Conservation (phyloP, 148 eudicot genomes). For the Cornus kousa region DNA sequence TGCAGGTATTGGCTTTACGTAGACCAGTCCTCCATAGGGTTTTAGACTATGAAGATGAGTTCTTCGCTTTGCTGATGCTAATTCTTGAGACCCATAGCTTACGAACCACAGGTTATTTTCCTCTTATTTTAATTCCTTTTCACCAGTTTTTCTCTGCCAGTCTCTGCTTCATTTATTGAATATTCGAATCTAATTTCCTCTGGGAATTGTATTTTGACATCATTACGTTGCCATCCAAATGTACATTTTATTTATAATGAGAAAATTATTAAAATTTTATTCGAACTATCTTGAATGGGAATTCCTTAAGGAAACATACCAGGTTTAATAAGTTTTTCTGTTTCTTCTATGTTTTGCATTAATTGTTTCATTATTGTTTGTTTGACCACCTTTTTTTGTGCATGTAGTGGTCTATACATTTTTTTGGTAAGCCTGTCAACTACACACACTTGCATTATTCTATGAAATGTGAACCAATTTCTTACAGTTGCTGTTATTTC, state of each 20-base stretch:
- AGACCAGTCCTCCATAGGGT: conserved; percentile 87
- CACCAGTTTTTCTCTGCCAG: background rate
- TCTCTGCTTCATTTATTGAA: background rate
- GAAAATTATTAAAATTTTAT: background rate
- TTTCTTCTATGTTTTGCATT: too few species aligned
- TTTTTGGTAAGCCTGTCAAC: background rate
- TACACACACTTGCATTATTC: background rate
- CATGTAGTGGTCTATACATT: background rate
- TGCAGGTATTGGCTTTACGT: conserved; percentile 86
- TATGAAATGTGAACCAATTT: background rate
- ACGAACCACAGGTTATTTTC: conserved; percentile 73
- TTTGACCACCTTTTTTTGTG: background rate
- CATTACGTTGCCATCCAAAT: background rate
- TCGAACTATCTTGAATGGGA: background rate
- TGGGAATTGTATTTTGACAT: background rate
- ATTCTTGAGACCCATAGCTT: conserved; percentile 90
- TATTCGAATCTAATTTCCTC: background rate
- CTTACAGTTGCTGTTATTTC: background rate
- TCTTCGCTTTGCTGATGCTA: conserved; percentile 84
- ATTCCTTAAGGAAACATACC: background rate
- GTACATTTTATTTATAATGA: background rate
- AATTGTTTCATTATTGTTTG: too few species aligned
- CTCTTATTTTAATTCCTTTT: background rate
- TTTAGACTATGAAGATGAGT: conserved; percentile 93
- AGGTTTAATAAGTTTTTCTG: too few species aligned